A percentile compares a stretch with the other conserved stretches of the same genome.
Evolutionary conservation across 1,139 yeast species (phyloP).

Genomic region (Sugiyamaella novakii): DNA sequence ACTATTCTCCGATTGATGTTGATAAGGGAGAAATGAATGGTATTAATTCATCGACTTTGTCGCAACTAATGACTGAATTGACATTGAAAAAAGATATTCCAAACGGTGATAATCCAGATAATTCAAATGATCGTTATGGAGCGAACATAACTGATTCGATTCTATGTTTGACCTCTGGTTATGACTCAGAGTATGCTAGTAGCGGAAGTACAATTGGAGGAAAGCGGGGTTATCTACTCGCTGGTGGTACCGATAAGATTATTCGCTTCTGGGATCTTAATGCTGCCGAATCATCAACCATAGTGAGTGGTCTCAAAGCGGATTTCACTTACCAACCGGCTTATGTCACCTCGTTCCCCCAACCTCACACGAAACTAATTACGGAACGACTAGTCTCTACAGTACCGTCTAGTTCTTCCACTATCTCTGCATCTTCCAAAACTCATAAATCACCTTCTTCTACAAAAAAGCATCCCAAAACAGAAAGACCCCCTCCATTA

Average conservation of each 20-base stretch:
- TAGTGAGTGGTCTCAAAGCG: conserved; percentile 42
- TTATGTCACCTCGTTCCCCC: conserved; percentile 44
- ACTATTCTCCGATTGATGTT: conserved; percentile 10
- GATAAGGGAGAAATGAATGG: conserved; percentile 6
- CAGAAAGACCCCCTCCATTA: conserved; percentile 27
- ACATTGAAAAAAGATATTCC: background rate
- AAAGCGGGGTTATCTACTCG: conserved; percentile 36
- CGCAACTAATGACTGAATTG: conserved; percentile 4
- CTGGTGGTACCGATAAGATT: conserved; percentile 47
- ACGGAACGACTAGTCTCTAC: conserved; percentile 27
- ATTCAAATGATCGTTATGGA: background rate
- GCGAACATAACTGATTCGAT: conserved; percentile 19
- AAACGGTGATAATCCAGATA: background rate
- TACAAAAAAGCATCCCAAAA: conserved; percentile 27
- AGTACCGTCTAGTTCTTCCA: conserved; percentile 1
- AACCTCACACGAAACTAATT: conserved; percentile 38
- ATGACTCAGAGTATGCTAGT: conserved; percentile 31
- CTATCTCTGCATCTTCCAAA: conserved; percentile 9
- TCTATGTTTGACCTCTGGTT: conserved; percentile 35
- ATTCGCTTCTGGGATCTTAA: conserved; percentile 54
- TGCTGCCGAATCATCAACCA: conserved; percentile 46
- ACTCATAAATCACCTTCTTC: conserved; percentile 37
- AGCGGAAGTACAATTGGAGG: background rate
- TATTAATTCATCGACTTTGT: background rate
- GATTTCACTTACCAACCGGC: conserved; percentile 33